A percentile compares a stretch with the other conserved stretches of the same genome.
phyloP scores from a whole-genome alignment of 768 basidiomycete genomes.

The Hortiboletus campestris region DNA sequence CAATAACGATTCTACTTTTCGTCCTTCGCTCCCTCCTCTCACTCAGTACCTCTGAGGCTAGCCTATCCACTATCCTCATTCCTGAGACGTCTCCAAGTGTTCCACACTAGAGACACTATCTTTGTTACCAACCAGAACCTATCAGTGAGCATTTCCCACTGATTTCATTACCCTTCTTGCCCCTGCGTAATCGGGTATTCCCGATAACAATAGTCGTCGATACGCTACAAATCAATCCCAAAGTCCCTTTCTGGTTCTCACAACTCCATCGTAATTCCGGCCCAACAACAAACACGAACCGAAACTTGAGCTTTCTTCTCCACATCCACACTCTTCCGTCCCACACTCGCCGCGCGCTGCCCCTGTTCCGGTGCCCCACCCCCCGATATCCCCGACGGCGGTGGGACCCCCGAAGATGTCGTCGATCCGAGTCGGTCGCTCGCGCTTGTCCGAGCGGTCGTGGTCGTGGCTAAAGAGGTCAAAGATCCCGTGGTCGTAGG shows the following conservation, averaged over 20 bases:
- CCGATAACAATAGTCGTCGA: too few species aligned
- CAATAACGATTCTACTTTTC: too few species aligned
- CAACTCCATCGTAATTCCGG: slow-evolving; percentile 55
- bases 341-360: slow-evolving; percentile 13
- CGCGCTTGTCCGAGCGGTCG: not conserved
- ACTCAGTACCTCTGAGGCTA: too few species aligned
- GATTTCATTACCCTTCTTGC: too few species aligned
- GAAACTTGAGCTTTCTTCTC: slow-evolving; percentile 44
- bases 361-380: not conserved
- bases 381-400: slow-evolving; percentile 13
- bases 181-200: too few species aligned
- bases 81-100: too few species aligned
- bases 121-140: too few species aligned
- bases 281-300: slow-evolving; percentile 52
- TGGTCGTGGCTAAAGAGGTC: not conserved
- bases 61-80: too few species aligned
- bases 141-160: too few species aligned
- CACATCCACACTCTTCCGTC: slow-evolving; percentile 29
- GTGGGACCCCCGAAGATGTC: slow-evolving; percentile 6
- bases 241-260: slow-evolving; percentile 24
- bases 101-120: too few species aligned
- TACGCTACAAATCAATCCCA: not conserved
- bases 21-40: too few species aligned
- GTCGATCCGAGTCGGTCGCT: slow-evolving; percentile 1
- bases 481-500: slow-evolving; percentile 3